Evolutionary conservation across 2,329 filamentous ascomycete genomes (phyloP).

Genomic region (Zalaria obscura): DNA sequence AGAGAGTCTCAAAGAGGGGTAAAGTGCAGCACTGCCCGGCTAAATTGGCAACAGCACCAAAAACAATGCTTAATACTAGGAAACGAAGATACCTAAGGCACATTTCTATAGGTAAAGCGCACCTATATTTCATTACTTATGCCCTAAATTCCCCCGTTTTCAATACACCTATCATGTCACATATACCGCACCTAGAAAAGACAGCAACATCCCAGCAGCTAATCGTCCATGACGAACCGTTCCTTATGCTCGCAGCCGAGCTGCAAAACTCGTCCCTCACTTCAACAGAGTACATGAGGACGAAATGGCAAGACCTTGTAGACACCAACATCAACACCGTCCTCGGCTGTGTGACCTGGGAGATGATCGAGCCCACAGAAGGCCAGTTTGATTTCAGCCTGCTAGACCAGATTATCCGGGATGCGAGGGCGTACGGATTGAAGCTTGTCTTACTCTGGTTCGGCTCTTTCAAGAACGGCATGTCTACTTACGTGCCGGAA

Average conservation of each 20-base stretch:
- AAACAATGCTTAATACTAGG: too few species aligned
- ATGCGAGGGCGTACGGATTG: constrained; percentile 22
- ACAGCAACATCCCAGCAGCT: constrained; percentile 19
- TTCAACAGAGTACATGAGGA: constrained; percentile 29
- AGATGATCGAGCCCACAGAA: constrained; percentile 31
- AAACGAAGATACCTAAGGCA: too few species aligned
- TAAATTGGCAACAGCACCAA: too few species aligned
- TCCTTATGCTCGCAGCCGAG: constrained; percentile 31
- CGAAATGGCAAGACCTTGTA: constrained; percentile 28
- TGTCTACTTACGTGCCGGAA: constrained; percentile 23
- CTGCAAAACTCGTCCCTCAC: constrained; percentile 34
- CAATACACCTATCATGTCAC: neutral
- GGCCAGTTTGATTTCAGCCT: constrained; percentile 28
- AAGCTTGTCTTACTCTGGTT: constrained; percentile 32
- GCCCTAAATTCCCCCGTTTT: neutral
- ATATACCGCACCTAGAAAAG: constrained; percentile 7
- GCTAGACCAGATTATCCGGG: constrained; percentile 25
- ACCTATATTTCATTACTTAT: too few species aligned
- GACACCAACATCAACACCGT: constrained; percentile 30
- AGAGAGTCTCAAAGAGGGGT: too few species aligned
- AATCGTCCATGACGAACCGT: constrained; percentile 29
- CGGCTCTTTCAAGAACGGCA: constrained; percentile 34
- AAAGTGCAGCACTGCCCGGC: too few species aligned
- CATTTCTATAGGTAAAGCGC: too few species aligned
- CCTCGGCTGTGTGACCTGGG: constrained; percentile 32